Base-by-base conservation (phyloP, 1,139 yeast genomes). In the Geotrichum candidum region DNA sequence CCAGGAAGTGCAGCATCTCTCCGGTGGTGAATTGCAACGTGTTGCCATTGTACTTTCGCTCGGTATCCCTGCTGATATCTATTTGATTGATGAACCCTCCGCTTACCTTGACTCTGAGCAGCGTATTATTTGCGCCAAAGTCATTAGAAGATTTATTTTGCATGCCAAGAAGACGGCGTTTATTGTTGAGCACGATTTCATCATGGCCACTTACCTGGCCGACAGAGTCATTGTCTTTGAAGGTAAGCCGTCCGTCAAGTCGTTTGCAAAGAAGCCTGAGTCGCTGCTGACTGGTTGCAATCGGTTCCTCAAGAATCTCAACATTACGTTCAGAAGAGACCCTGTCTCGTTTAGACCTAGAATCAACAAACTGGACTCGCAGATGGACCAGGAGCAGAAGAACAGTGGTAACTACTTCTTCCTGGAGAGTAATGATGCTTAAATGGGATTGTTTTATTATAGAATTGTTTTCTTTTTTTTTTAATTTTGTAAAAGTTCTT, bases 1-100 rank as follows among this genome's bases (percentile, higher is more conserved):
- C 76, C 97, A 94, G 77, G 98, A 94, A 79, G 99, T 94, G 62
- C 97, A 90, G 80, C 90, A 91, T 69, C 81, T 94, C 77, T 92
- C 98, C 60, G 99, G 99, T 81, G 99, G 99, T 85, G 99, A 94
- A 80, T 84, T 94, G 80, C 99, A 94, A 81, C 88, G 99, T 82
- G 99, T 95, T 65, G 99, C 99, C 67, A 94, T 94, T 77, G 96
- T 91, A 50, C 83, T 94, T 75, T 87, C 98, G 9, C 82, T 95
- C 65, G 99, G 99, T 84, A 80, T 88, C 61, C 91, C 91, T 41
- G 99, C 99, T 35, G 99, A 94, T 75, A 88, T 94, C 69, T 94
- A 94, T 76, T 84, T 94, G 75, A 94, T 94, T 71, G 99, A 94
- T 78, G 99, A 94, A 79, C 99, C 99, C 58, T 90, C 97, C 64